Evolutionary conservation across 208 protist species (phyloP), one percentile per base, ranked within the genome.

Genomic region (Wallacemonas sp.): DNA sequence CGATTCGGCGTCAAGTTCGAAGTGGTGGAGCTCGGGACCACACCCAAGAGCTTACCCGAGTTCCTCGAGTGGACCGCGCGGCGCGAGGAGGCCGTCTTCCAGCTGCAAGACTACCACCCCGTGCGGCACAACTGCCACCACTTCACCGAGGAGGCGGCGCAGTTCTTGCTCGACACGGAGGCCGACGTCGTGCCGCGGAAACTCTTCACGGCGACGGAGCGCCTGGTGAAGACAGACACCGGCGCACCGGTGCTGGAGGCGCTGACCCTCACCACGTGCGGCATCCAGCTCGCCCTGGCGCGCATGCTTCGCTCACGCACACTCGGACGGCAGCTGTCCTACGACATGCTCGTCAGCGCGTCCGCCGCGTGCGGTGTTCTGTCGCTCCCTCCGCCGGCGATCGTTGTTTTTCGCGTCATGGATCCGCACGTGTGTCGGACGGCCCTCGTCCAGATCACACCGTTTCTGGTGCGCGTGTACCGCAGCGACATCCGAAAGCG

Each of bases 51-150:
- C 0, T 62, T 81, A 5, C 57, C 61, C 0, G 79, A 89, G 48
- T 95, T 95, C 65, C 62, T 83, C 25, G 28, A 42, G 23, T 97
- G 88, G 86, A 61, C 89, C 29, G 33, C 29, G 14, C 28, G 62
- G 32, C 48, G 55, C 12, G 76, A 86, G 52, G 22, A 52, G 38
- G 66, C 77, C 0, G 57, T 36, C 0, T 91, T 87, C 62, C 52
- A 83, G 39, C 38, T 89, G 44, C 68, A 81, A 54, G 82, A 89
- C 52, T 98, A 98, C 78, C 78, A 98, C 72, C 76, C 85, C 7
- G 70, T 92, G 8, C 67, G 89, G 5, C 84, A 94, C 70, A 98
- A 98, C 77, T 98, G 96, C 76, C 96, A 98, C 76, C 79, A 96
- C 71, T 98, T 98, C 61, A 87, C 74, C 29, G 63, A 80, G 20